A percentile compares a stretch with the other conserved stretches of the same genome.
Evolutionary conservation across 2,329 filamentous ascomycete species (phyloP).

Genomic region (Alternaria gaisen): DNA sequence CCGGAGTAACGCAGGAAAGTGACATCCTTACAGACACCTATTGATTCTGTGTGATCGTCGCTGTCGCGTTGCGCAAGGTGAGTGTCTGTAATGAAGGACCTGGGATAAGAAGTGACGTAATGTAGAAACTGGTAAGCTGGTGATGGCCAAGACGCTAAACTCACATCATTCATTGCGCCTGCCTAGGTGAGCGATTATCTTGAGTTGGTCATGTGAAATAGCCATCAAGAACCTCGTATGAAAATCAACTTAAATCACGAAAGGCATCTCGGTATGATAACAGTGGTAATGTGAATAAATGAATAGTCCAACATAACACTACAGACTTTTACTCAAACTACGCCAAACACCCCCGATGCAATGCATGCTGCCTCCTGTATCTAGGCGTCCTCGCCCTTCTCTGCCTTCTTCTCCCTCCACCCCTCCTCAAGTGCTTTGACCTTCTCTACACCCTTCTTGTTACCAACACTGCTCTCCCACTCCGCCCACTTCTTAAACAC

Average conservation of each 20-base stretch:
- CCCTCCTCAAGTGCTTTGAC: constrained; percentile 75
- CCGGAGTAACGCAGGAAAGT: not conserved
- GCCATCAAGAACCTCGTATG: too few species aligned
- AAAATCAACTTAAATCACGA: too few species aligned
- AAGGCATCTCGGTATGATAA: not conserved
- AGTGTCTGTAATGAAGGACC: not conserved
- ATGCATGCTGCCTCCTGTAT: not conserved
- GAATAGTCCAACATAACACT: not conserved
- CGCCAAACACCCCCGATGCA: constrained; percentile 8
- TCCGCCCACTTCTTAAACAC: constrained; percentile 93
- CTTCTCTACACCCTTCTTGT: constrained; percentile 73
- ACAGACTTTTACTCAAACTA: not conserved
- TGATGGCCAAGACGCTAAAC: not conserved
- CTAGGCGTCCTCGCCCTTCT: constrained; percentile 24
- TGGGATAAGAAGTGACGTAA: not conserved
- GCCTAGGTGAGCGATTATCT: too few species aligned
- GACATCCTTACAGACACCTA: not conserved
- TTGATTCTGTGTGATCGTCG: not conserved
- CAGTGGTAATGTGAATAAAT: not conserved
- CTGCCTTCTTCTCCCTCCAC: constrained; percentile 65
- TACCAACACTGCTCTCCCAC: constrained; percentile 79
- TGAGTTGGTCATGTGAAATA: too few species aligned
- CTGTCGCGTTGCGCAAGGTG: not conserved
- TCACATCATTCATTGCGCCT: not conserved
- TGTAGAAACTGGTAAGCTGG: not conserved